Evolutionary conservation across 495 filamentous ascomycete species (phyloP), one percentile per base, ranked within the genome.

Genomic region (Lichenothelia convexa): DNA sequence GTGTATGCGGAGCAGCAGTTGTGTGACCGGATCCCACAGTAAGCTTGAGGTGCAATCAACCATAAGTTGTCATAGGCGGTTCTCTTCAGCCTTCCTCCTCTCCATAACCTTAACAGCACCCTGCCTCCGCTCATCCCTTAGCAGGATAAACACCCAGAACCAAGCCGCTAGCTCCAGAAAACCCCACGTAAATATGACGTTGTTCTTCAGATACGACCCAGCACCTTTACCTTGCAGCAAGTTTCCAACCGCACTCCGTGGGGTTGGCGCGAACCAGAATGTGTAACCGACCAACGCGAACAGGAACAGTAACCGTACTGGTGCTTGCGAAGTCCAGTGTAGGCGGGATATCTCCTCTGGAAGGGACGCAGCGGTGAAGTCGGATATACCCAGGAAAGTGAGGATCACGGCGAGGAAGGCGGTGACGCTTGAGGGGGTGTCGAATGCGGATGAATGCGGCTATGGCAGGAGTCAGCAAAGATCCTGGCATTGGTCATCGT

Each of bases 81-180:
- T n/a, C n/a, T n/a, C n/a, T n/a, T n/a, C n/a, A n/a, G n/a, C n/a
- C n/a, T n/a, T n/a, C n/a, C n/a, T n/a, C n/a, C n/a, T n/a, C n/a
- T n/a, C n/a, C n/a, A n/a, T n/a, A n/a, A n/a, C n/a, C n/a, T n/a
- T n/a, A n/a, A n/a, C n/a, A n/a, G n/a, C n/a, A n/a, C n/a, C n/a
- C n/a, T n/a, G n/a, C n/a, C n/a, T n/a, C n/a, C n/a, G n/a, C n/a
- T n/a, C n/a, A n/a, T n/a, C n/a, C n/a, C n/a, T n/a, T n/a, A n/a
- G n/a, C n/a, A n/a, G n/a, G n/a, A n/a, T n/a, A n/a, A n/a, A n/a
- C 51, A 80, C 76, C 81, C 82, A 93, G 52, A 91, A 80, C 84
- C 83, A 92, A 36, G 69, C 66, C 48, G 83, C 61, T 57, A 84
- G 75, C 62, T 93, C 84, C 57, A 89, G 51, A 50, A 91, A 85